Evolutionary conservation across 345 rosid species (phyloP), one percentile per base, ranked within the genome.

Genomic region (Eucalyptus virginea): DNA sequence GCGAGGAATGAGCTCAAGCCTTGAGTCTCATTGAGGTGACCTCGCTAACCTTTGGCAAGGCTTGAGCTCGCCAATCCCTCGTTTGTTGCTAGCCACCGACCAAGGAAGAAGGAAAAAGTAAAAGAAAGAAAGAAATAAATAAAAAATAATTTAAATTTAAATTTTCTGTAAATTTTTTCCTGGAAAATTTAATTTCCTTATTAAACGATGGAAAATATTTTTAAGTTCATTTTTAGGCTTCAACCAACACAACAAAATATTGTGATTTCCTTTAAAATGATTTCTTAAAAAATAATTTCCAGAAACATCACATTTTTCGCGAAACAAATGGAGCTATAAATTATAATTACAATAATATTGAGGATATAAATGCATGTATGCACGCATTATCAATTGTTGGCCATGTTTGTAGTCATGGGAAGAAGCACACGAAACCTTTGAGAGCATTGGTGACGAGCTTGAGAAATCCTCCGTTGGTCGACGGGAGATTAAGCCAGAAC

Each of bases 401-500:
- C 15, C 23, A 62, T 62, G 18, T 62, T 62, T 62, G n/a, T 62
- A 26, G 24, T 21, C 8, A n/a, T 21, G 50, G 65, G 23, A 58
- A 21, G 9, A n/a, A 54, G 34, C 48, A 81, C 40, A 26, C 16
- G 28, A 58, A 7, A 94, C 97, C 95, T 94, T 47, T 90, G 42
- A 91, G 65, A 48, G 90, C 69, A 62, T 93, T 94, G 40, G 52
- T 81, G 16, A 89, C 83, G 67, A 93, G 89, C 89, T 50, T 88
- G 89, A 89, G 48, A 80, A 91, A 60, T 30, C 97, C 96, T 51
- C 94, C 94, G 88, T 94, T 94, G 90, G 77, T 83, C 81, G 92
- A 90, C 26, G 89, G 32, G 72, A 95, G 92, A 91, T 94, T 95
- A 23, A 95, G 93, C 81, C 90, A 89, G 89, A 45, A 88, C 89